phyloP scores from a whole-genome alignment of 164 flowering plant genomes.

The Liquidambar formosana region DNA sequence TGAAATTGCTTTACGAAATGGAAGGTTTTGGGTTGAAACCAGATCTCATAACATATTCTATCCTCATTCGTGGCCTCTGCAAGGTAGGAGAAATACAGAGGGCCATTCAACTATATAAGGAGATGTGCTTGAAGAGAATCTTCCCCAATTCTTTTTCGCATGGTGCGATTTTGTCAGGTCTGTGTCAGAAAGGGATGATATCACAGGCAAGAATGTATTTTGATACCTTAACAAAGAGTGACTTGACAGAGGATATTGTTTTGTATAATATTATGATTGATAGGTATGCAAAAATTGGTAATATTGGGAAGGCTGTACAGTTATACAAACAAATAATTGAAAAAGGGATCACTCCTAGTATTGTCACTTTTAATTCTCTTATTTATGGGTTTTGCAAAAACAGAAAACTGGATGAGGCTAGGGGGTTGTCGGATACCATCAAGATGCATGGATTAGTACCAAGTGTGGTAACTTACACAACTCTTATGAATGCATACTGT shows the following conservation, averaged over 20 bases:
- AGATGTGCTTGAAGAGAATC: constrained; percentile 48
- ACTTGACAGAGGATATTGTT: constrained; percentile 34
- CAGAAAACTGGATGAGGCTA: constrained; percentile 43
- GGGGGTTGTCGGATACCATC: constrained; percentile 33
- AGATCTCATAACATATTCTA: constrained; percentile 56
- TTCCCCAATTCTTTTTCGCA: constrained; percentile 43
- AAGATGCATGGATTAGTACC: constrained; percentile 49
- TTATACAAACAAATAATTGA: constrained; percentile 36
- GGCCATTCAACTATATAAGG: constrained; percentile 45
- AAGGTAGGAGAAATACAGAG: constrained; percentile 50
- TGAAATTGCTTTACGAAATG: constrained; percentile 53
- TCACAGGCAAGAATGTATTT: constrained; percentile 58
- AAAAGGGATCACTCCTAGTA: constrained; percentile 54
- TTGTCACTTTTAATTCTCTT: constrained; percentile 74
- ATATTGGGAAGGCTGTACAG: constrained; percentile 42
- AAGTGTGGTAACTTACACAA: constrained; percentile 62
- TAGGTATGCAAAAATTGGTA: constrained; percentile 63
- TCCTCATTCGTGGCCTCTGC: constrained; percentile 68
- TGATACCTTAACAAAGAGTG: constrained; percentile 32
- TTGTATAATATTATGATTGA: constrained; percentile 74
- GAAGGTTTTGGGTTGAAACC: constrained; percentile 43
- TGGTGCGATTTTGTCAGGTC: constrained; percentile 46
- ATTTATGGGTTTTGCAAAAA: constrained; percentile 70
- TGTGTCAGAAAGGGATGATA: constrained; percentile 53
- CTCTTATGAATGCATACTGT: constrained; percentile 67